Conservation (phyloP, 768 basidiomycete species). For the Arthromyces matolae region DNA sequence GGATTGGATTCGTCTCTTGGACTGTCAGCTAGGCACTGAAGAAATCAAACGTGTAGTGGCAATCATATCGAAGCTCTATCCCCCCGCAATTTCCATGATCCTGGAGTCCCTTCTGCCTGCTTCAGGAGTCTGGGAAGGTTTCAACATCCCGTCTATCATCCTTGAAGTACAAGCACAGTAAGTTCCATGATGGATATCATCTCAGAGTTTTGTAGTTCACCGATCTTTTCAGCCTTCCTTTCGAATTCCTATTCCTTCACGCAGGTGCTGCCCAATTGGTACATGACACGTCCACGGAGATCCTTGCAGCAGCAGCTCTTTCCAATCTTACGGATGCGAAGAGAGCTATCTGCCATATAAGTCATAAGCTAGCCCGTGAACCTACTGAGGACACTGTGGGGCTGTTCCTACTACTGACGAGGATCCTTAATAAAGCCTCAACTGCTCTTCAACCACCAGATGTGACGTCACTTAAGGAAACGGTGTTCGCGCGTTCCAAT, state of each 20-base stretch:
- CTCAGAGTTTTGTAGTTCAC: background rate
- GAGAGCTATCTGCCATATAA: slow-evolving; percentile 34
- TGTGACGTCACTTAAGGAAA: slow-evolving; percentile 34
- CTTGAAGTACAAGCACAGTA: slow-evolving; percentile 17
- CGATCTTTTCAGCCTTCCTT: slow-evolving; percentile 20
- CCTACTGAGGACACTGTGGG: slow-evolving; percentile 22
- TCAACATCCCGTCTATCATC: slow-evolving; percentile 24
- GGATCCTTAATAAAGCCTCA: slow-evolving; percentile 29
- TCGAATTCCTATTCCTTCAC: slow-evolving; percentile 45
- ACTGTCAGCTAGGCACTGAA: slow-evolving; percentile 25
- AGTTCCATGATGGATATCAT: background rate
- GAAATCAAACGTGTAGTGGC: slow-evolving; percentile 40
- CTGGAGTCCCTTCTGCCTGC: slow-evolving; percentile 42
- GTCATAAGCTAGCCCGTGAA: slow-evolving; percentile 29
- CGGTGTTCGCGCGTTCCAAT: slow-evolving; percentile 31
- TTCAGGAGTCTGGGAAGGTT: slow-evolving; percentile 39
- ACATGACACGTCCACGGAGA: slow-evolving; percentile 25
- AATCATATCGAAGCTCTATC: slow-evolving; percentile 38
- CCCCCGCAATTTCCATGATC: slow-evolving; percentile 39
- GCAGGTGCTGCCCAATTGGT: slow-evolving; percentile 21
- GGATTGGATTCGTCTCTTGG: slow-evolving; percentile 58
- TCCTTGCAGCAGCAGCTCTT: slow-evolving; percentile 35
- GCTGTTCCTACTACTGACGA: slow-evolving; percentile 37
- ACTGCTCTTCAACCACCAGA: slow-evolving; percentile 27
- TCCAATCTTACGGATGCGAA: slow-evolving; percentile 29